phyloP scores from a whole-genome alignment of 2,329 filamentous ascomycete species.

The Colletotrichum sp. region DNA sequence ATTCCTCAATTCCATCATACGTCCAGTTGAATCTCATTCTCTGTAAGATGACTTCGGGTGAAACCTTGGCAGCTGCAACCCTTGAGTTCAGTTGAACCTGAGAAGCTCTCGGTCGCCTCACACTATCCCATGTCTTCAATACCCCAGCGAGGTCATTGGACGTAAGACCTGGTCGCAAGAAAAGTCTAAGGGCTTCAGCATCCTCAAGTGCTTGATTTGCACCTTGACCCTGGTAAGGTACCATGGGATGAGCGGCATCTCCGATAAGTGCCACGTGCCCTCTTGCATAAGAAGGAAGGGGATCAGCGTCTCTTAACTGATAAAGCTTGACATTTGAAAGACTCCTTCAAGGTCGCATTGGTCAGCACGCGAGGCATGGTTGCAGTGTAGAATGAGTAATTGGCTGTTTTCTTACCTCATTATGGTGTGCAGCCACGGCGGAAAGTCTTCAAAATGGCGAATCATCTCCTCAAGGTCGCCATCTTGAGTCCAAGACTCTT shows the following conservation, averaged over 20 bases:
- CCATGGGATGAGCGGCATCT: not conserved
- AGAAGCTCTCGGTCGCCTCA: not conserved
- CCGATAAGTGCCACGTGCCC: not conserved
- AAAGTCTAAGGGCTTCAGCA: not conserved
- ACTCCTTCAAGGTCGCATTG: not conserved
- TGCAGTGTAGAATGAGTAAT: not conserved
- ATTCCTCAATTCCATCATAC: not conserved
- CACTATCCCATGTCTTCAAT: not conserved
- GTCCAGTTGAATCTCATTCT: not conserved
- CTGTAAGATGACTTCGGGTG: not conserved
- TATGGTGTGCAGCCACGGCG: not conserved
- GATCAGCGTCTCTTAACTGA: not conserved
- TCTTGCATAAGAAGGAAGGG: not conserved
- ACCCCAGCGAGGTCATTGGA: not conserved
- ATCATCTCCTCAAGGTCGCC: not conserved
- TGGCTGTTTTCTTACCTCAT: not conserved
- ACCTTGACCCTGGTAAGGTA: constrained; percentile 1
- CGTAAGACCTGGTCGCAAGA: not conserved
- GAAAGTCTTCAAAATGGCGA: not conserved
- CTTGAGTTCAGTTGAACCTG: not conserved
- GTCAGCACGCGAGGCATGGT: not conserved
- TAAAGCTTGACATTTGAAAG: not conserved
- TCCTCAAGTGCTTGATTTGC: not conserved
- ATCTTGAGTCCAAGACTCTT: not conserved
- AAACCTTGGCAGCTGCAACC: not conserved